A percentile compares a stretch with the other conserved stretches of the same genome.
Evolutionary conservation across 495 filamentous ascomycete genomes (phyloP).

Genomic region (Hyaloscypha variabilis): DNA sequence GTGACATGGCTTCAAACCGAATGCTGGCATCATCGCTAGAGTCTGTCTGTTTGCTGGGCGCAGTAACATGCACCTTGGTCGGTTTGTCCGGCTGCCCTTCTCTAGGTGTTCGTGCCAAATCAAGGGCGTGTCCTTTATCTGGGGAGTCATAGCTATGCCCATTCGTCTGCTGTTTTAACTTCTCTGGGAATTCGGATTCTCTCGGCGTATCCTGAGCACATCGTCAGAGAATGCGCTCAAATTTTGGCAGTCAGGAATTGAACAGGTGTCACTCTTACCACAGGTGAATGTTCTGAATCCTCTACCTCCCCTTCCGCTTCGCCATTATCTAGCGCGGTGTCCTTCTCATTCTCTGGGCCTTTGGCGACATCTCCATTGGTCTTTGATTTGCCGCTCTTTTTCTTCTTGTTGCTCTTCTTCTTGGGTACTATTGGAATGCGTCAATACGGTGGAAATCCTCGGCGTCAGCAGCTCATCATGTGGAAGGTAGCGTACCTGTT

Average conservation of each 20-base stretch:
- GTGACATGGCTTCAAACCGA: conserved; percentile 72
- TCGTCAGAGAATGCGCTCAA: conserved; percentile 20
- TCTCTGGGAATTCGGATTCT: conserved; percentile 27
- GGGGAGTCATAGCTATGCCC: conserved; percentile 25
- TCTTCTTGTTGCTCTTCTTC: conserved; percentile 77
- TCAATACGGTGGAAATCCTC: conserved; percentile 20
- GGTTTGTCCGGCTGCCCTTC: conserved; percentile 15
- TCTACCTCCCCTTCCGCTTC: conserved; percentile 38
- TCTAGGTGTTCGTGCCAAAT: conserved; percentile 14
- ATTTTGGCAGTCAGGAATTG: conserved; percentile 16
- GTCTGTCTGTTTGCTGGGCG: conserved; percentile 29
- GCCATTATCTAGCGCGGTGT: conserved; percentile 35
- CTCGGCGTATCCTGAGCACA: conserved; percentile 30
- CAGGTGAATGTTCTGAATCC: conserved; percentile 31
- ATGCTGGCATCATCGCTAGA: conserved; percentile 49
- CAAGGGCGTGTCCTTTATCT: conserved; percentile 38
- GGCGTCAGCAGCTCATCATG: background rate
- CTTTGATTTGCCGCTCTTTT: conserved; percentile 48
- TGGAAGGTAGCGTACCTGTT: conserved; percentile 30
- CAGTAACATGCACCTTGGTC: conserved; percentile 20
- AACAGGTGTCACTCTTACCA: conserved; percentile 36
- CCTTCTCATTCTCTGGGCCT: conserved; percentile 40
- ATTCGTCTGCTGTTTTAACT: conserved; percentile 19
- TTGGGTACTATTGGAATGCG: conserved; percentile 46
- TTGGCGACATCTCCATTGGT: conserved; percentile 37